A percentile compares a stretch with the other conserved stretches of the same genome.
phyloP scores from a whole-genome alignment of 805 yeast genomes.

The Saccharomycopsis fibuligera region DNA sequence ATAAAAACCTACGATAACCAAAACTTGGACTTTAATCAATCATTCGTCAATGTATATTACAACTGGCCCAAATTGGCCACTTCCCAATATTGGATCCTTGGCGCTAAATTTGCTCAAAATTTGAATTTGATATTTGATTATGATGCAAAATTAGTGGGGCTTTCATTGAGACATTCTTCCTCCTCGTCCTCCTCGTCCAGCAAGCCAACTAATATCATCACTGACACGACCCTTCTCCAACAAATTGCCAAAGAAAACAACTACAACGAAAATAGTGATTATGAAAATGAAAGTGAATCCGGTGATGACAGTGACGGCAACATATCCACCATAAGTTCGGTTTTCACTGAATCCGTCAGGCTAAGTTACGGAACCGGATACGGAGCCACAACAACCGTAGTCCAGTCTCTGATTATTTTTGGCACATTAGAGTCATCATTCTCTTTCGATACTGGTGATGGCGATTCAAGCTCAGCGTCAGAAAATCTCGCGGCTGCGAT shows the following conservation, averaged over 20 bases:
- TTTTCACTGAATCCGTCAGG: constrained; percentile 4
- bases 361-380: neutral
- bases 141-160: constrained; percentile 12
- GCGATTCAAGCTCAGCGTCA: too few species aligned
- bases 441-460: neutral
- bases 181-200: too few species aligned
- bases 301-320: neutral
- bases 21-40: neutral
- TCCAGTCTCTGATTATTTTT: constrained; percentile 9
- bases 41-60: neutral
- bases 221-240: neutral
- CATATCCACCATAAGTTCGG: constrained; percentile 8
- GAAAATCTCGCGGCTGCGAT: too few species aligned
- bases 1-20: constrained; percentile 7
- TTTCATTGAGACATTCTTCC: constrained; percentile 1
- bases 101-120: constrained; percentile 2
- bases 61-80: constrained; percentile 2
- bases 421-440: constrained; percentile 13
- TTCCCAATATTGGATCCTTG: constrained; percentile 13
- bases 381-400: constrained; percentile 10
- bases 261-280: neutral
- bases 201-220: constrained; percentile 3
- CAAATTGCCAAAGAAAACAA: neutral
- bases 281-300: neutral
- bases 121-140: constrained; percentile 7